Percentiles rank a stretch among this genome's conserved stretches.
phyloP scores from a whole-genome alignment of 768 basidiomycete species.

The Rhodosporidiobolus sp. region DNA sequence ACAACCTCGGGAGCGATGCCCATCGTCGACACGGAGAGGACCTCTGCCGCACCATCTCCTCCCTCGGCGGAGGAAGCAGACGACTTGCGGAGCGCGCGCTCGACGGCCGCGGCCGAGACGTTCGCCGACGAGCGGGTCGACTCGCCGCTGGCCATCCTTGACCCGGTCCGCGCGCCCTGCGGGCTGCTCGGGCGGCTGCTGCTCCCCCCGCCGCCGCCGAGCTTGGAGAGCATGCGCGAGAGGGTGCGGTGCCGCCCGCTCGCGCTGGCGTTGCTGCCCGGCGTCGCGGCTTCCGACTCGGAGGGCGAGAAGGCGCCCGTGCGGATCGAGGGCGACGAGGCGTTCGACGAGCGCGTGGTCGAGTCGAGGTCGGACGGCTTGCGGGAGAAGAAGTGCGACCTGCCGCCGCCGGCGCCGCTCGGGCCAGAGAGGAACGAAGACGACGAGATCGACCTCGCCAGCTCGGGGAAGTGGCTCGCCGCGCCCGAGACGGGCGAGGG shows the following conservation, averaged over 20 bases:
- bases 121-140: neutral
- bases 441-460: slow-evolving; percentile 30
- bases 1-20: slow-evolving; percentile 5
- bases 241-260: slow-evolving; percentile 15
- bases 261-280: neutral
- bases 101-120: neutral
- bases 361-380: slow-evolving; percentile 1
- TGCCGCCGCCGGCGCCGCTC: neutral
- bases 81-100: too few relatives aligned
- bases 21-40: neutral
- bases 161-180: neutral
- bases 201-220: slow-evolving; percentile 8
- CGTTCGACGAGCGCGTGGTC: neutral
- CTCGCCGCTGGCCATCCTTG: neutral
- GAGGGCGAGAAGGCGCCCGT: neutral
- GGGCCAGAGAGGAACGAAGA: slow-evolving; percentile 6
- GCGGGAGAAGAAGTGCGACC: slow-evolving; percentile 6
- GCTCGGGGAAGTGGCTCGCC: slow-evolving; percentile 2
- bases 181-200: neutral
- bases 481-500: slow-evolving; percentile 5
- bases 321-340: neutral
- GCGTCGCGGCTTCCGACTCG: neutral
- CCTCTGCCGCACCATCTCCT: neutral
- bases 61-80: neutral
- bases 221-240: slow-evolving; percentile 25